Evolutionary conservation across 495 filamentous ascomycete species (phyloP).

Genomic region (Penicillium pancosmium): DNA sequence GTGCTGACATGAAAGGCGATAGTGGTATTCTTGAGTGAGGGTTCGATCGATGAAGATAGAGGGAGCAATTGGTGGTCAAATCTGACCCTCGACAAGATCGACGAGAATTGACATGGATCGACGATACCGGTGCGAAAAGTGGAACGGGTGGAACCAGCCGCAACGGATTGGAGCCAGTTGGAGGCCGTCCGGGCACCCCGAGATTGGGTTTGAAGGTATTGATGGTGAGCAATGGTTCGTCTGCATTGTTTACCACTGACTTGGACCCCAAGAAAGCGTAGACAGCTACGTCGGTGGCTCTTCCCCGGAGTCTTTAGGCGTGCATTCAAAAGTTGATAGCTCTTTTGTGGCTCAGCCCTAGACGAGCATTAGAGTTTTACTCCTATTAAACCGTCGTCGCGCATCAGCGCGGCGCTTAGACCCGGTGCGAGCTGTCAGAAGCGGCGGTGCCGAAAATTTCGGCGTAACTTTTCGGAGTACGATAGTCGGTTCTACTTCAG

Average conservation of each 20-base stretch:
- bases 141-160: neutral
- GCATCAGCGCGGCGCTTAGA: conserved; percentile 9
- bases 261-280: neutral
- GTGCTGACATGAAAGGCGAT: neutral
- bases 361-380: conserved; percentile 7
- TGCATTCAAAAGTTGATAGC: neutral
- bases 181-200: neutral
- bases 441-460: neutral
- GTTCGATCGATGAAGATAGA: neutral
- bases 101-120: conserved; percentile 20
- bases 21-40: neutral
- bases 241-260: conserved; percentile 7
- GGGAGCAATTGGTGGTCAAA: conserved; percentile 2
- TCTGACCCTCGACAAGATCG: conserved; percentile 26
- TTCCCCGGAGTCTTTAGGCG: neutral
- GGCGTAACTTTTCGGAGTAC: neutral
- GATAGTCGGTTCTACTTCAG: neutral
- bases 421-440: conserved; percentile 25
- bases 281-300: neutral
- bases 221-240: conserved; percentile 1
- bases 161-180: neutral
- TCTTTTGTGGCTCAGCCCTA: conserved; percentile 7
- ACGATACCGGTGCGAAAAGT: conserved; percentile 7
- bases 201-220: neutral
- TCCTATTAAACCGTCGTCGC: conserved; percentile 3